Base-by-base conservation (phyloP, 352 stramenopile genomes). In the Phytophthora sp. region DNA sequence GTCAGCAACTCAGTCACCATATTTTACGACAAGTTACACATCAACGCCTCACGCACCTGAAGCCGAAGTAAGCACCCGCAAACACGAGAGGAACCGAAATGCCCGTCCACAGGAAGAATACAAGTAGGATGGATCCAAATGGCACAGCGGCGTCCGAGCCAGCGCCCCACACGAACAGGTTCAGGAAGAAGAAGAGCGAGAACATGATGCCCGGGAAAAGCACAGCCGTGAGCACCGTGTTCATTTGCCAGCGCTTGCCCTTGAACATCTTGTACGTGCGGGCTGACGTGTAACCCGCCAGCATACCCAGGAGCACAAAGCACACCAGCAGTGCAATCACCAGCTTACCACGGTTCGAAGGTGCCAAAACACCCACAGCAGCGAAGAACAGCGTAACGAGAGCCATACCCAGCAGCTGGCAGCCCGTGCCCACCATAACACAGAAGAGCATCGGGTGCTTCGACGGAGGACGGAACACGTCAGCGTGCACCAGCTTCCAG, bases 201-300 rank as follows among this genome's bases (percentile, higher is more conserved):
- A 99, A 99, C 31, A 96, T 85, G 52, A 98, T 84, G n/a, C 97
- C 97, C 2, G 98, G 98, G 78, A 99, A 99, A 5, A 98, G 82
- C 39, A 98, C 83, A 7, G 96, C 97, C 23, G 96, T 99, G 28
- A 98, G 76, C 4, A 98, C 74, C 21, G 97, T 99, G 56, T 90
- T 98, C 66, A 97, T 78, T 75, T 99, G 96, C 97, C 97, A 99
- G 55, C 91, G 87, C 79, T 99, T 99, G 60, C 97, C 98, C 72
- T 99, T 99, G 84, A 99, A 99, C 64, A 98, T 99, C 79, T 99
- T 99, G 93, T 99, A 99, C 38, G 99, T 87, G 51, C 95, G 86
- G 20, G 98, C 94, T 20, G 94, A 98, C 10, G 94, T 90, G 79
- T 98, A 99, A 12, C 98, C 98, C 15, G 96, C 95, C 26, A 99